phyloP scores from a whole-genome alignment of 805 yeast genomes.

The Metschnikowia colocasiae region DNA sequence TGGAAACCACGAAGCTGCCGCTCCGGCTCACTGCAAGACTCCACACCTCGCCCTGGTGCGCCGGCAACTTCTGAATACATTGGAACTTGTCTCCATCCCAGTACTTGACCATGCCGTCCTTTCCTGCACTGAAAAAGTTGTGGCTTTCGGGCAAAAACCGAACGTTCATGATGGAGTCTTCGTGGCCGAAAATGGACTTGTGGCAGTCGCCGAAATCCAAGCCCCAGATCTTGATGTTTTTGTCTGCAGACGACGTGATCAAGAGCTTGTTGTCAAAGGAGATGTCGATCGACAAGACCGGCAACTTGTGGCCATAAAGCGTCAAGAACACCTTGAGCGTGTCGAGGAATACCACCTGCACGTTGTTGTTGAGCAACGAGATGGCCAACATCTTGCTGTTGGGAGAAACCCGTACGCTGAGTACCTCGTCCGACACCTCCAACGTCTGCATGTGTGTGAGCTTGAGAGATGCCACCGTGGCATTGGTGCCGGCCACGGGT shows the following conservation, averaged over 20 bases:
- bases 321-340: conserved; percentile 83
- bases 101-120: conserved; percentile 85
- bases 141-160: conserved; percentile 81
- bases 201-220: conserved; percentile 99
- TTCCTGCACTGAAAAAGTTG: conserved; percentile 84
- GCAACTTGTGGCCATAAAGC: conserved; percentile 93
- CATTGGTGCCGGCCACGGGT: conserved; percentile 64
- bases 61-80: conserved; percentile 77
- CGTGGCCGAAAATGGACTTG: conserved; percentile 93
- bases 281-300: conserved; percentile 89
- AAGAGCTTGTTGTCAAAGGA: conserved; percentile 84
- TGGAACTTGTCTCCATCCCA: conserved; percentile 99
- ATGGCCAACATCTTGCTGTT: conserved; percentile 75
- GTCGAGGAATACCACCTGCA: conserved; percentile 87
- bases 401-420: conserved; percentile 76
- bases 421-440: conserved; percentile 81
- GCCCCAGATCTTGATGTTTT: conserved; percentile 98
- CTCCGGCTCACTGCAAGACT: conserved; percentile 69
- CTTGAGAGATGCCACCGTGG: conserved; percentile 49
- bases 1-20: conserved; percentile 71
- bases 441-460: conserved; percentile 74
- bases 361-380: conserved; percentile 88
- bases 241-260: conserved; percentile 94
- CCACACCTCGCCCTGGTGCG: conserved; percentile 95
- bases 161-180: conserved; percentile 90